Base-by-base conservation (phyloP, 2,329 filamentous ascomycete genomes). In the Aquanectria penicillioides region DNA sequence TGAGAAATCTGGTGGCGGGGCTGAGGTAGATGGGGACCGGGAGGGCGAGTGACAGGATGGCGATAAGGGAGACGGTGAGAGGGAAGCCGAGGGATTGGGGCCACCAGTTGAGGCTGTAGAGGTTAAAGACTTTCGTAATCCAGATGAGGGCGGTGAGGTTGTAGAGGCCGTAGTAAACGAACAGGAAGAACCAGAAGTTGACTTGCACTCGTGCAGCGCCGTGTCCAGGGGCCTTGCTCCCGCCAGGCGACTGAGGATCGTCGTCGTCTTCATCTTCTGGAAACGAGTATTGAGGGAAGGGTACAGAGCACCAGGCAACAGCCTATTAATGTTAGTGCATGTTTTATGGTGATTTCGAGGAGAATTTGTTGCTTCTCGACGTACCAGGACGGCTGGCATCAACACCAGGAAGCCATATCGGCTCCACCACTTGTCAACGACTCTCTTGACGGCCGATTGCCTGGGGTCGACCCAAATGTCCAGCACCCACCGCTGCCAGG, bases 61-160 rank as follows among this genome's bases (percentile, higher is more conserved):
- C 86, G 60, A 90, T 88, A 34, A 86, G 74, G 5, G 83, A 82
- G 47, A 89, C 80, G 13, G 88, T 90, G n/a, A 86, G 65, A 0
- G 86, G 86, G 61, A 90, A 89, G 1, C 88, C 88, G 6, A 90
- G 76, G 6, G 82, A 82, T 54, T 84, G 78, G 7, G 87, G 87
- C 87, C 87, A 90, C 88, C 88, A 90, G 74, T 90, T 90, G 55
- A 90, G 77, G 61, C 84, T 86, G 78, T 90, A 90, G 18, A 90
- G 80, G 67, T 90, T 90, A 73, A 90, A 90, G 5, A 90, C 82
- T 69, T 89, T 90, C 43, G 88, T 90, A 70, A 90, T 89, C 86
- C 87, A 90, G 60, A 89, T 83, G 65, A 90, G 75, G 3, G 87
- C 88, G 5, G 86, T 88, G 20, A 89, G 69, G 70, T 88, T 89